Base-by-base conservation (phyloP, 768 basidiomycete genomes). In the Russula lepida region DNA sequence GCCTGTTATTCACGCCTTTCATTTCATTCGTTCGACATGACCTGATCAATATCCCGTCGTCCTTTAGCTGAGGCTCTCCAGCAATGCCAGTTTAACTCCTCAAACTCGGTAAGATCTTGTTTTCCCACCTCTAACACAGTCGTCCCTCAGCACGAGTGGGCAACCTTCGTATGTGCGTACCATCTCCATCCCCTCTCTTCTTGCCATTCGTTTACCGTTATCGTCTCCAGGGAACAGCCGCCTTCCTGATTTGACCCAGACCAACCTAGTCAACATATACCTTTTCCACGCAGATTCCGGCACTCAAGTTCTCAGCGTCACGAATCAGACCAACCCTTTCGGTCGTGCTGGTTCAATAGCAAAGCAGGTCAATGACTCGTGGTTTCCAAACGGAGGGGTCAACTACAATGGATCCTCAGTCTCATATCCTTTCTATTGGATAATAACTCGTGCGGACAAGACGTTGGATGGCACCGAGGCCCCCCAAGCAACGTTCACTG, bases 91-190 rank as follows among this genome's bases (percentile, higher is more conserved):
- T 30, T 81, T 50, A 69, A 72, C 61, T 83, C 85, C 25, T 83
- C 83, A 63, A 94, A 94, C 75, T 72, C 81, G 51, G 76, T 90
- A 62, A 78, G 85, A 46, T 89, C 91, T 8, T 95, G 93, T 71
- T 93, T 79, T 69, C 93, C 93, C 11, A 76, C 75, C 0, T 52
- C 72, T 8, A 73, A 78, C 59, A 81, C 81, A 23, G 63, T 75
- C 27, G 76, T 94, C 62, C 72, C 79, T n/a, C 92, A 95, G 73
- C 81, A 86, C 68, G 72, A 88, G 52, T 90, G 82, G 78, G 82
- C 84, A 4, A 80, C 84, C 39, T 85, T 92, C 69, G 83, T 92
- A 69, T 94, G 92, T 90, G 69, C 72, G 89, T 86, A 30, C 28
- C 55, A 11, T 54, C 64, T 13, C 63, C 62, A 15, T 68, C 44